These are phyloP conservation scores for Paramecium sonneborni DNA, from an alignment of 73 alveolate genomes.

Conservation along the genomic window DNA sequence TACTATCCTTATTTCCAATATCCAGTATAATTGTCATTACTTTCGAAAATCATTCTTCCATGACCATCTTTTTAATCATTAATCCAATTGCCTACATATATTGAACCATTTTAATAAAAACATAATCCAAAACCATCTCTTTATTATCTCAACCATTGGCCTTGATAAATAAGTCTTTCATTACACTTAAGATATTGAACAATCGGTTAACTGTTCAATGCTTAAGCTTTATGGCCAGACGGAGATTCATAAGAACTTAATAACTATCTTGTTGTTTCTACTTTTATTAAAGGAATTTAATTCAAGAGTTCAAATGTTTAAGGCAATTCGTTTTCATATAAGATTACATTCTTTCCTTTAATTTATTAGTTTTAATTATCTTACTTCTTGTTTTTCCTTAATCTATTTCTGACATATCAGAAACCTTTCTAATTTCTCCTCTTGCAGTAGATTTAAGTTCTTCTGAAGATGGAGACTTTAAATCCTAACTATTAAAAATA, in stretches of 20 bases:
- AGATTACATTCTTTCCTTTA: not conserved
- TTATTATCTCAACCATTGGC: constrained; percentile 45
- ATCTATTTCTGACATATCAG: not conserved
- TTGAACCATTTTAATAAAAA: constrained; percentile 74
- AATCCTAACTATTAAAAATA: not conserved
- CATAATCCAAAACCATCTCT: constrained; percentile 59
- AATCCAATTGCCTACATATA: constrained; percentile 72
- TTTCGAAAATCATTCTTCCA: constrained; percentile 72
- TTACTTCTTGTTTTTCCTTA: not conserved
- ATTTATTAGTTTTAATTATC: not conserved
- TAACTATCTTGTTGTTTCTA: not conserved
- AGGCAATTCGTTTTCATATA: not conserved
- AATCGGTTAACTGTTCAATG: not conserved
- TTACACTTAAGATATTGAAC: not conserved
- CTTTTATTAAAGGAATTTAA: not conserved
- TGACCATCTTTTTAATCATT: constrained; percentile 76
- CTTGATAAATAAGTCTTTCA: constrained; percentile 5
- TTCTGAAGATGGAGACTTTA: not conserved
- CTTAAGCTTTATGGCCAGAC: not conserved
- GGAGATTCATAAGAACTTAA: not conserved
- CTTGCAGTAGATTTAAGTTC: not conserved
- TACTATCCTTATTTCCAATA: constrained; percentile 74
- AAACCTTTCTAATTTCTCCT: not conserved
- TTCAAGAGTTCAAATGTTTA: not conserved
- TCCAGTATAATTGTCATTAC: constrained; percentile 76